Evolutionary conservation across 1,139 yeast species (phyloP), one percentile per base, ranked within the genome.

Genomic region (Geotrichum macrosporum): DNA sequence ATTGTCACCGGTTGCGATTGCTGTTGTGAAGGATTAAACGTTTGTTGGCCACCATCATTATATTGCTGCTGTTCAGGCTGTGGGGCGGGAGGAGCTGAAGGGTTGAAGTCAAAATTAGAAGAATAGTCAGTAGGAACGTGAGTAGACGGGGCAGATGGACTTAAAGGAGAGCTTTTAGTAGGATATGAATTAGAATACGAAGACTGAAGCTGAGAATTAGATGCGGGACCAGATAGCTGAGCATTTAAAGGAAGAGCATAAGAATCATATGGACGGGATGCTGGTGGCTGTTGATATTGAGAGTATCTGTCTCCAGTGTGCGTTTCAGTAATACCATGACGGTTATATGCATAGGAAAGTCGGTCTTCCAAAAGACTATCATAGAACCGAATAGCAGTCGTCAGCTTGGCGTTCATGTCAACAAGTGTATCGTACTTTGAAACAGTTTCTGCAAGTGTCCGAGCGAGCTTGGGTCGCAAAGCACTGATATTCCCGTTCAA

Each of bases 401-500:
- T 80, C 46, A 92, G 75, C 60, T 92, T 87, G 40, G 85, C 80
- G 64, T 86, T 88, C 76, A 87, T 73, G 50, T 85, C 92, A 54
- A 85, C 77, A 51, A 84, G 76, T 20, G 69, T 66, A 50, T 86
- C 94, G 57, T 88, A 80, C 59, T 80, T 82, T 44, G 77, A 76
- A 30, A 80, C 75, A 1, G 89, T 72, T 13, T 75, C 76, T 34
- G 81, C 75, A 42, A 88, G 68, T 12, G 86, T 77, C 30, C 75
- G 72, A 48, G 84, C 83, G 33, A 89, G 68, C 57, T 84, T 86
- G 1, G 97, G 95, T 53, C 85, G 81, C 47, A 86, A 65, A 18
- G 77, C 73, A 22, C 80, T 67, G 9, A 89, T 80, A 42, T 76
- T 77, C 15, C 78, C 74, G 60, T 85, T 84, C 41, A 85, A 67